Percentiles rank a stretch among this genome's conserved stretches.
Conservation (phyloP, 164 flowering plant genomes). For the Taxillus chinensis region DNA sequence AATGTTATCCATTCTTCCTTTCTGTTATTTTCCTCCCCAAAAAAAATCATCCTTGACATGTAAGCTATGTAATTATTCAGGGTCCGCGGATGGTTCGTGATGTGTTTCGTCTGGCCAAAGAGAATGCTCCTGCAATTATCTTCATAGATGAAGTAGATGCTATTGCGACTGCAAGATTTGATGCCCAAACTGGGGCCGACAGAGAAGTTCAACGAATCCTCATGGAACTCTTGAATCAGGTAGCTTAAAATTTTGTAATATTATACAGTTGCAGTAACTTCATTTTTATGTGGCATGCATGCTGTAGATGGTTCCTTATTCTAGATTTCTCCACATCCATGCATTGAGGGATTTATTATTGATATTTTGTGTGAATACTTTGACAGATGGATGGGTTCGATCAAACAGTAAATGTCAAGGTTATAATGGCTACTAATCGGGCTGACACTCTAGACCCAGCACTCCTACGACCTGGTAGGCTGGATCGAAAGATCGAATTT, state of each 20-base stretch:
- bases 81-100: constrained; percentile 99
- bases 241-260: constrained; percentile 4
- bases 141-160: constrained; percentile 99
- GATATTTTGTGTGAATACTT: neutral
- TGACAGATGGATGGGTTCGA: constrained; percentile 97
- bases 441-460: constrained; percentile 99
- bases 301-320: too few species aligned
- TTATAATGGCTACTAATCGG: constrained; percentile 95
- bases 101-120: constrained; percentile 94
- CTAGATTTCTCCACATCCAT: too few species aligned
- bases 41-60: neutral
- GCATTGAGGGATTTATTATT: too few species aligned
- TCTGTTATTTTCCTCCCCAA: neutral
- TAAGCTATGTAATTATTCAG: constrained; percentile 19
- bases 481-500: constrained; percentile 92
- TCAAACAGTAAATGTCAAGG: constrained; percentile 95
- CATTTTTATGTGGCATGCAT: too few species aligned
- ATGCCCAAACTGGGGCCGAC: constrained; percentile 99
- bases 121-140: constrained; percentile 95
- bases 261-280: too few species aligned
- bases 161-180: constrained; percentile 96
- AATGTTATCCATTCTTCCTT: neutral
- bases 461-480: constrained; percentile 89
- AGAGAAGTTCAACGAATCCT: constrained; percentile 97
- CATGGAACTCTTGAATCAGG: constrained; percentile 96